Evolutionary conservation across 2,329 filamentous ascomycete genomes (phyloP).

Genomic region (Metarhizium anisopliae): DNA sequence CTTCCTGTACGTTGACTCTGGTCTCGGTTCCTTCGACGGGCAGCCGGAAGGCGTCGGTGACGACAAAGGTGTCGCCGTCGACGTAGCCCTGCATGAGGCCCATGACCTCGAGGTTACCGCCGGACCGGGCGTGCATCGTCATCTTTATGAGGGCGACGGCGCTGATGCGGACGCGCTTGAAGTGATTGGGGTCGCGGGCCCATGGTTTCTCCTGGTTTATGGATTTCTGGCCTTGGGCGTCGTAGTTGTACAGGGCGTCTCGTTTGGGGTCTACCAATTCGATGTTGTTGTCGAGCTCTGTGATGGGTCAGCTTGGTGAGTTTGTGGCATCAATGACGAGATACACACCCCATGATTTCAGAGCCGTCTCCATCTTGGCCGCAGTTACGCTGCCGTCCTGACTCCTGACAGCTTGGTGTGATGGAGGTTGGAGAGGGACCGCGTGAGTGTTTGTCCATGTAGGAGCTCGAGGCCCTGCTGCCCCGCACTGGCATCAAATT

Average conservation of each 20-base stretch:
- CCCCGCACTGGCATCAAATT: slow-evolving; percentile 12
- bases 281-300: slow-evolving; percentile 83
- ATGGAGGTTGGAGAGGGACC: slow-evolving; percentile 6
- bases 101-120: slow-evolving; percentile 91
- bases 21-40: slow-evolving; percentile 99
- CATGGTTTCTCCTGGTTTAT: slow-evolving; percentile 62
- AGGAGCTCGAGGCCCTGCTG: slow-evolving; percentile 6
- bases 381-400: neutral
- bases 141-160: slow-evolving; percentile 94
- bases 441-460: neutral
- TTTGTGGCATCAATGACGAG: neutral
- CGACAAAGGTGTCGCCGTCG: slow-evolving; percentile 72
- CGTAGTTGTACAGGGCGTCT: slow-evolving; percentile 87
- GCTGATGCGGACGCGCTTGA: slow-evolving; percentile 88
- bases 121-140: slow-evolving; percentile 98
- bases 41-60: slow-evolving; percentile 88
- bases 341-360: slow-evolving; percentile 21
- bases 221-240: slow-evolving; percentile 56
- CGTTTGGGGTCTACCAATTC: slow-evolving; percentile 76
- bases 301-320: neutral
- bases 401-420: slow-evolving; percentile 2
- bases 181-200: slow-evolving; percentile 72
- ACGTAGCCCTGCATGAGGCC: slow-evolving; percentile 96
- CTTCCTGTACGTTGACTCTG: slow-evolving; percentile 87
- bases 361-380: slow-evolving; percentile 16